These are phyloP conservation scores for Neurospora tetraspora DNA, from an alignment of 495 filamentous ascomycete genomes.

Conservation along the genomic window DNA sequence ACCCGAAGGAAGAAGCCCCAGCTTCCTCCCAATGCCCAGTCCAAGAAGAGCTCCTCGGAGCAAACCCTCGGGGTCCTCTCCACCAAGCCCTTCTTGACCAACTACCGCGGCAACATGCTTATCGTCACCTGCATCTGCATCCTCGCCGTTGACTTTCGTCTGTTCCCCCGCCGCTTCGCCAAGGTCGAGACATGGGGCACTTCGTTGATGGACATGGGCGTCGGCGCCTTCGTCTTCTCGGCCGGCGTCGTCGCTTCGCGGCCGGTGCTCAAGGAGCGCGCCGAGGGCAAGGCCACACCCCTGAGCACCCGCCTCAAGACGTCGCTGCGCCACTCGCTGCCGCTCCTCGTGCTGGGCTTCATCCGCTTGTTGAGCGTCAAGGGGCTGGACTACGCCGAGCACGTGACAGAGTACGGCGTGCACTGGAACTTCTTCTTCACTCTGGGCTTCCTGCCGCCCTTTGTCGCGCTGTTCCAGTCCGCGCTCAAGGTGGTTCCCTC, in stretches of 20 bases:
- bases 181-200: constrained; percentile 99
- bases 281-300: constrained; percentile 35
- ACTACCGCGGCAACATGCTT: constrained; percentile 85
- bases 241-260: constrained; percentile 86
- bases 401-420: constrained; percentile 95
- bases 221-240: constrained; percentile 95
- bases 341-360: constrained; percentile 71
- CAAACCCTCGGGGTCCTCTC: constrained; percentile 47
- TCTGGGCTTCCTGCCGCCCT: constrained; percentile 76
- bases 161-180: constrained; percentile 89
- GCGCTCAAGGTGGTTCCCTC: constrained; percentile 52
- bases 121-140: constrained; percentile 88
- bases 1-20: constrained; percentile 43
- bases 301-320: constrained; percentile 45
- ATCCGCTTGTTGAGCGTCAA: constrained; percentile 83
- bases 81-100: constrained; percentile 81
- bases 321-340: constrained; percentile 70
- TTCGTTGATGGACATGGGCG: constrained; percentile 94
- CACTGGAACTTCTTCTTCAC: constrained; percentile 99
- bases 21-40: constrained; percentile 41
- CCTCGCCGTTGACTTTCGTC: constrained; percentile 88
- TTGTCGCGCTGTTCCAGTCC: constrained; percentile 77
- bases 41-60: constrained; percentile 8
- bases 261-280: constrained; percentile 63
- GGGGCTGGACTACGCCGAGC: constrained; percentile 89